Evolutionary conservation across 805 yeast species (phyloP).

Genomic region (Myxozyma udenii): DNA sequence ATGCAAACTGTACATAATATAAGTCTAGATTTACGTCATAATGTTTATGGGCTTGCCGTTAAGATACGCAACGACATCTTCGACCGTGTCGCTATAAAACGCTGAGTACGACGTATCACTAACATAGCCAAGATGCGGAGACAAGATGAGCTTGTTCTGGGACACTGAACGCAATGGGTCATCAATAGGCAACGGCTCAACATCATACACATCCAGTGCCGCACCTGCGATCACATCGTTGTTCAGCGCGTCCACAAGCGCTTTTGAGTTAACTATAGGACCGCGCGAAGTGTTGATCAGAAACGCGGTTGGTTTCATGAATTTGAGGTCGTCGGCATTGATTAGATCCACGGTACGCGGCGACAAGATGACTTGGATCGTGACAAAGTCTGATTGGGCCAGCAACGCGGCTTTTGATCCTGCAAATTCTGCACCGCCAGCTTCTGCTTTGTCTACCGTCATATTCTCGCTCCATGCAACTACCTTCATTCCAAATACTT

Average conservation of each 20-base stretch:
- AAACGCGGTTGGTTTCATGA: constrained; percentile 30
- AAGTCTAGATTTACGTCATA: neutral
- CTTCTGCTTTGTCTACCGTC: constrained; percentile 19
- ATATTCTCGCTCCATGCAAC: constrained; percentile 30
- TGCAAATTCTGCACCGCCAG: constrained; percentile 9
- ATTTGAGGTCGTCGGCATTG: constrained; percentile 17
- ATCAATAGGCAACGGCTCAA: constrained; percentile 30
- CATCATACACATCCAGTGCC: constrained; percentile 31
- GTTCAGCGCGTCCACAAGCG: constrained; percentile 24
- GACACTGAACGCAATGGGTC: constrained; percentile 21
- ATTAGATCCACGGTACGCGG: constrained; percentile 24
- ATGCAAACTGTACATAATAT: neutral
- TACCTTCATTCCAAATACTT: constrained; percentile 30
- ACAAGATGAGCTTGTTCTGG: constrained; percentile 23
- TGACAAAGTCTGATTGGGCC: constrained; percentile 26
- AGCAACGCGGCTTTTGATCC: constrained; percentile 27
- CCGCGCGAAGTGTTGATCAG: constrained; percentile 32
- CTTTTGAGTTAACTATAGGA: constrained; percentile 29
- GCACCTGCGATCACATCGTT: constrained; percentile 29
- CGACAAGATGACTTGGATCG: constrained; percentile 27
- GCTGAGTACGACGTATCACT: constrained; percentile 17
- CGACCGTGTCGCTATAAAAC: constrained; percentile 22
- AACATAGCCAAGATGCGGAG: constrained; percentile 31
- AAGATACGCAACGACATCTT: constrained; percentile 11
- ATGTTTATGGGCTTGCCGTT: constrained; percentile 9